Percentiles rank a stretch among this genome's conserved stretches.
These are phyloP conservation scores for Pythium myriotylum DNA, from an alignment of 352 stramenopile genomes.

Conservation along the genomic window DNA sequence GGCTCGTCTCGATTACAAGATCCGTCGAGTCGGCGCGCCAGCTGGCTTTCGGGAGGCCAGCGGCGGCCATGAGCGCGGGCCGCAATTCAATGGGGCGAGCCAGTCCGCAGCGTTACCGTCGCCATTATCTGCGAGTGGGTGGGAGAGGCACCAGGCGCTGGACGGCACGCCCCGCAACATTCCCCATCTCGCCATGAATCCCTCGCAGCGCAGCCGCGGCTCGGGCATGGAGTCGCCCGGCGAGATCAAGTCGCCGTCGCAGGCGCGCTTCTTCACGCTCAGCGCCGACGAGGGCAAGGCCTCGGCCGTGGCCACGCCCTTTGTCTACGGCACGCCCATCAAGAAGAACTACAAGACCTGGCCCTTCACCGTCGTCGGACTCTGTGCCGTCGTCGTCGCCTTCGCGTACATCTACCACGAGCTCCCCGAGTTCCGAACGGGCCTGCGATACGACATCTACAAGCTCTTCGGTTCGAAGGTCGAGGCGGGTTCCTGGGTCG, in stretches of 20 bases:
- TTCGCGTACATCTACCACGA: constrained; percentile 77
- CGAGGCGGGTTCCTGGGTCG: constrained; percentile 58
- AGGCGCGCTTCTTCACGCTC: constrained; percentile 78
- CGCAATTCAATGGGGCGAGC: too few species aligned
- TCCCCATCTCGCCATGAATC: constrained; percentile 8
- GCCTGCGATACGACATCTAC: constrained; percentile 70
- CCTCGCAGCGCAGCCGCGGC: constrained; percentile 14
- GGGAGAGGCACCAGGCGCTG: constrained; percentile 1
- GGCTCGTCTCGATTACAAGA: neutral
- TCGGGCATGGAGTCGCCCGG: constrained; percentile 19
- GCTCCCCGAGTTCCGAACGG: constrained; percentile 67
- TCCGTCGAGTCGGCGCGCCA: constrained; percentile 26
- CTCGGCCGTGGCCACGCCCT: constrained; percentile 59
- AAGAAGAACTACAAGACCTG: constrained; percentile 84
- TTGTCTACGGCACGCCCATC: constrained; percentile 76
- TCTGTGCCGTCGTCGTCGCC: constrained; percentile 51
- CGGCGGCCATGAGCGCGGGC: neutral
- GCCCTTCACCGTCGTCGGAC: constrained; percentile 63
- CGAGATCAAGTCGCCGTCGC: constrained; percentile 39
- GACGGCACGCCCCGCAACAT: neutral
- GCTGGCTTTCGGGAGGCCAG: constrained; percentile 18
- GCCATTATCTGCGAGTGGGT: neutral
- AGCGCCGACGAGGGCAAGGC: constrained; percentile 44
- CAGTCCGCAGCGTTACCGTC: too few species aligned
- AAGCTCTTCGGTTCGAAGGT: constrained; percentile 57